A percentile compares a stretch with the other conserved stretches of the same genome.
Conservation (phyloP, 2,329 filamentous ascomycete species). For the Calonectria hawksworthii region DNA sequence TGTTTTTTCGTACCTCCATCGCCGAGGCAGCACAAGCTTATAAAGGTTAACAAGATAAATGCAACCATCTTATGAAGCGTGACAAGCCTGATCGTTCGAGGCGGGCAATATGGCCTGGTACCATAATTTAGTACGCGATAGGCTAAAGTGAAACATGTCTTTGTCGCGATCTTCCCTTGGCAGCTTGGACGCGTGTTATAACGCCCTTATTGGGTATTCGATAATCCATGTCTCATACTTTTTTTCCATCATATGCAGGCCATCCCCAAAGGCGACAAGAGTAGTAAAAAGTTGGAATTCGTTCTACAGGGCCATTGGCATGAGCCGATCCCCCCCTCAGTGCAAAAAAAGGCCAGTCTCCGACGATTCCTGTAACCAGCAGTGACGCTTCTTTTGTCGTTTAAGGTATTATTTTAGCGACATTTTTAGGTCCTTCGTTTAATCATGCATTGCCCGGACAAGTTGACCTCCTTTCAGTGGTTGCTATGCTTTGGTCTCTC, state of each 20-base stretch:
- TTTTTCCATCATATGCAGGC: neutral
- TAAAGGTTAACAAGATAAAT: neutral
- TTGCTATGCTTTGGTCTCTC: neutral
- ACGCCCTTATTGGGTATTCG: neutral
- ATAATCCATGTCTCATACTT: neutral
- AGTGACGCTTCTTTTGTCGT: neutral
- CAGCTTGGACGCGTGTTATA: neutral
- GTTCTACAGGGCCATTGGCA: neutral
- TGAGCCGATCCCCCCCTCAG: neutral
- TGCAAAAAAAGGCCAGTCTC: neutral
- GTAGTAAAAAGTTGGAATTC: neutral
- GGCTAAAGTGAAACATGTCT: neutral
- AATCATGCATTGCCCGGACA: neutral
- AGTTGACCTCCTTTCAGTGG: neutral
- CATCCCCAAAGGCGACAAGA: neutral
- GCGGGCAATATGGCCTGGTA: neutral
- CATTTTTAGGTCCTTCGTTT: neutral
- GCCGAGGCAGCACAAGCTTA: accelerated
- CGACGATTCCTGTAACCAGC: neutral
- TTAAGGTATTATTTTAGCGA: neutral
- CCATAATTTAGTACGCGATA: neutral
- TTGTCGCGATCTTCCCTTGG: neutral
- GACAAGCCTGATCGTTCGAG: neutral
- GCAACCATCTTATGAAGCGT: neutral
- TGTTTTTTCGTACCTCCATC: neutral